Base-by-base conservation (phyloP, 768 basidiomycete genomes). In the Mycena galericulata region DNA sequence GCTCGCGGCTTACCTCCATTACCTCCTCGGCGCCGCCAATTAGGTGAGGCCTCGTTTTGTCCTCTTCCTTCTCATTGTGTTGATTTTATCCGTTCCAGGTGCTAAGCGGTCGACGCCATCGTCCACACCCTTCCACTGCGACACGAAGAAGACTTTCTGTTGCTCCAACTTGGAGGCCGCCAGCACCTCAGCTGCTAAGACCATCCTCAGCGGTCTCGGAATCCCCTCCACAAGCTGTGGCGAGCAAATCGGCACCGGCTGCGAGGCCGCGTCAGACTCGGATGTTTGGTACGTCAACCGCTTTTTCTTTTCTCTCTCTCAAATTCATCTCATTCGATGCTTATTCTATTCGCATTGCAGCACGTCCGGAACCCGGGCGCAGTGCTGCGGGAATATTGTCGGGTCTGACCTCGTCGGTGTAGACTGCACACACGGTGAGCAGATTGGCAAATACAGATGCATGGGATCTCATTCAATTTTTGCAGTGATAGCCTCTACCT, bases 1-100 rank as follows among this genome's bases (percentile, higher is more conserved):
- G 84, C 85, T 38, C 80, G 83, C 51, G 84, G 84, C 12, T 76
- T 86, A 14, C 80, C 82, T 26, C 81, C 83, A 2, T 75, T 78
- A 34, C 79, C 78, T 9, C 83, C 80, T 32, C 2, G 11, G 10
- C 59, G 59, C 17, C 45, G 47, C 8, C 8, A 36, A 36, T 6
- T 14, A 36, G 34, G 34, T 36, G 14, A 6, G 34, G 6, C 14
- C 34, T 7, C 34, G 6, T 14, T 36, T 36, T 36, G 34, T 36
- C 27, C 27, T 3, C 4, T 26, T 26, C 27, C 49, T 34, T 29
- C 30, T 51, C n/a, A n/a, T 17, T 4, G 12, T 18, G 10, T 34
- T 26, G 26, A 1, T 20, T 29, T 49, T 7, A 32, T 10, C 20
- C 4, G 29, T 34, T 51, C 14, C 14, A 51, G 50, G 20, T n/a